Evolutionary conservation across 306 rosid genomes (phyloP).

Genomic region (Herpetospermum pedunculosum): DNA sequence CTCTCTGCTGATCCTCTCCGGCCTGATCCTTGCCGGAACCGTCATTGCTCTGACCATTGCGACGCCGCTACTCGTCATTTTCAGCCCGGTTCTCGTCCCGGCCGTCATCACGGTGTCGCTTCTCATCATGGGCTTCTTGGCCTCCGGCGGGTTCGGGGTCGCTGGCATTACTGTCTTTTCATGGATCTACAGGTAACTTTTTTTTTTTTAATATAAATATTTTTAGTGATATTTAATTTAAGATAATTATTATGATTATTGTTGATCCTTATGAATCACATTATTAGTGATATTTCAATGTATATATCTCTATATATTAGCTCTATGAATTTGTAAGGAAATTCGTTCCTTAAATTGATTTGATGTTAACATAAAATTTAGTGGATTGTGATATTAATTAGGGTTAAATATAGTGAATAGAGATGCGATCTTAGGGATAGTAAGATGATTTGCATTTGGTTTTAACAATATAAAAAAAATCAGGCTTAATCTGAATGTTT

Average conservation of each 20-base stretch:
- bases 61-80: slow-evolving; percentile 62
- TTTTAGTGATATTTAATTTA: neutral
- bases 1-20: slow-evolving; percentile 51
- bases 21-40: slow-evolving; percentile 38
- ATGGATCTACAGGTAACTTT: slow-evolving; percentile 42
- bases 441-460: neutral
- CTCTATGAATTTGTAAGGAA: no score
- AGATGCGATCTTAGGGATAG: neutral
- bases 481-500: no score
- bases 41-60: slow-evolving; percentile 44
- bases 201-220: no score
- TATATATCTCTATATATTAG: no score
- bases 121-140: slow-evolving; percentile 43
- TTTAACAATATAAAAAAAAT: no score
- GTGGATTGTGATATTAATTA: neutral
- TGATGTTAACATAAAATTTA: no score
- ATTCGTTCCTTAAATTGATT: neutral
- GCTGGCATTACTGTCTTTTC: slow-evolving; percentile 61
- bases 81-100: slow-evolving; percentile 80
- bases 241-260: neutral
- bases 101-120: slow-evolving; percentile 36
- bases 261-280: neutral
- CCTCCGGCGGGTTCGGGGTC: slow-evolving; percentile 64
- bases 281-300: neutral
- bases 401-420: neutral